Evolutionary conservation across 768 basidiomycete species (phyloP).

Genomic region (Termitomyces sp.): DNA sequence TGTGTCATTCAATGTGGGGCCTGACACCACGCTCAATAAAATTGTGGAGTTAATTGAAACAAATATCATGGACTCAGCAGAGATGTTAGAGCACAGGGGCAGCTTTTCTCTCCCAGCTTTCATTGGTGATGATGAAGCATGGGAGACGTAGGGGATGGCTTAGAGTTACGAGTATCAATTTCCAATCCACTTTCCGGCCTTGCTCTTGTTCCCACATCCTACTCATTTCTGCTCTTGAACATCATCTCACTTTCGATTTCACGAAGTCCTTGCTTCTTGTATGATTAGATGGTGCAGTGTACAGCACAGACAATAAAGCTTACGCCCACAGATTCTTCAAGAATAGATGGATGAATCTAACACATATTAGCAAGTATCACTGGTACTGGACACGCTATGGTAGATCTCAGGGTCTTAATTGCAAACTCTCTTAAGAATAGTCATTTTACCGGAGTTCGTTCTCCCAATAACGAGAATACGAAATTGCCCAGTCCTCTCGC

Average conservation of each 20-base stretch:
- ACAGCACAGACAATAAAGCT: too few relatives aligned
- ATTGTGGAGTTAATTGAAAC: slow-evolving; percentile 1
- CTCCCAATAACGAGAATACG: slow-evolving; percentile 41
- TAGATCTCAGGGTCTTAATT: slow-evolving; percentile 31
- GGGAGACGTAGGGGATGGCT: not conserved
- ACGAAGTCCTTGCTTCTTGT: slow-evolving; percentile 11
- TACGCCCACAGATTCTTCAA: too few relatives aligned
- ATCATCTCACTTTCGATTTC: slow-evolving; percentile 15
- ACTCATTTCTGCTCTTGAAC: slow-evolving; percentile 16
- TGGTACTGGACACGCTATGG: slow-evolving; percentile 1
- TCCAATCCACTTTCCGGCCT: too few relatives aligned
- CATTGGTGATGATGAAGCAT: not conserved
- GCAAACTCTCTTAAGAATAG: slow-evolving; percentile 37
- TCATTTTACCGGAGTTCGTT: slow-evolving; percentile 41
- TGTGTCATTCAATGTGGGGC: slow-evolving; percentile 7
- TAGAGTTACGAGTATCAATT: too few relatives aligned
- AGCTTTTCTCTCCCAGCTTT: not conserved
- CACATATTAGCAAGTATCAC: not conserved
- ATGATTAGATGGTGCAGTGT: not conserved
- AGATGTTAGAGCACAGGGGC: too few relatives aligned
- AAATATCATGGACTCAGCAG: not conserved
- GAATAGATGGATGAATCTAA: not conserved
- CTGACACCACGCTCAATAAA: slow-evolving; percentile 11
- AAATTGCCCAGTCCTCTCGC: slow-evolving; percentile 27
- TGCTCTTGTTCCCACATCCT: too few relatives aligned